A percentile compares a stretch with the other conserved stretches of the same genome.
These are phyloP conservation scores for Peronospora tabacina DNA, from an alignment of 352 stramenopile species.

Conservation along the genomic window DNA sequence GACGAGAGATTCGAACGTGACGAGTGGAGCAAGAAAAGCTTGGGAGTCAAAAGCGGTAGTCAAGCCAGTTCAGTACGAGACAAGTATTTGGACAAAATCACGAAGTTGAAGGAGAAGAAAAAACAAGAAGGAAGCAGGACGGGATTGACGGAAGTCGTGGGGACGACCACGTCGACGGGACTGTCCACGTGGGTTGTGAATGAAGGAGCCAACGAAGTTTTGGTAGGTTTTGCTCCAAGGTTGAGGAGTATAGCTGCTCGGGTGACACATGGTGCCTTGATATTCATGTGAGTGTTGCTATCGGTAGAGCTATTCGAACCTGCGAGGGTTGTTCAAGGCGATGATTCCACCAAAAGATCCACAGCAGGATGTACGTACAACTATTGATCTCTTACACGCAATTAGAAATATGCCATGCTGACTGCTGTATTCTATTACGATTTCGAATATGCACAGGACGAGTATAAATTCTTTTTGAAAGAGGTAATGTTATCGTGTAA, in stretches of 20 bases:
- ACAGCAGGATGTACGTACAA: slow-evolving; percentile 40
- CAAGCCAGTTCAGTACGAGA: slow-evolving; percentile 31
- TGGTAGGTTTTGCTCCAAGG: slow-evolving; percentile 32
- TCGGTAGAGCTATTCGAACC: slow-evolving; percentile 46
- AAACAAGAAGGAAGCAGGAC: slow-evolving; percentile 18
- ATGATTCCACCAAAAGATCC: slow-evolving; percentile 43
- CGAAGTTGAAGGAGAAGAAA: slow-evolving; percentile 54
- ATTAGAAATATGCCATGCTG: neutral
- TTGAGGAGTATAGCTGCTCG: neutral
- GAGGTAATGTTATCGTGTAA: slow-evolving; percentile 27
- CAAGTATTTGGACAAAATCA: slow-evolving; percentile 77
- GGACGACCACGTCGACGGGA: slow-evolving; percentile 36
- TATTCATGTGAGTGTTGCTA: neutral
- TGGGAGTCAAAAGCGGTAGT: slow-evolving; percentile 9
- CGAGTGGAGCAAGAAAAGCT: slow-evolving; percentile 13
- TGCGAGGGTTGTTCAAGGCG: slow-evolving; percentile 53
- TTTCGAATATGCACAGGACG: slow-evolving; percentile 29
- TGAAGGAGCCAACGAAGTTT: slow-evolving; percentile 55
- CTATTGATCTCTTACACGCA: neutral
- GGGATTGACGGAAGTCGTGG: slow-evolving; percentile 24
- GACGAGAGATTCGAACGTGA: slow-evolving; percentile 19
- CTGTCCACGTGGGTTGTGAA: slow-evolving; percentile 71
- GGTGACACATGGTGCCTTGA: no score
- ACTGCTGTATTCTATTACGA: neutral
- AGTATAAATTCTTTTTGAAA: slow-evolving; percentile 59